Conservation (phyloP, 306 rosid species). For the Quercus parvula region DNA sequence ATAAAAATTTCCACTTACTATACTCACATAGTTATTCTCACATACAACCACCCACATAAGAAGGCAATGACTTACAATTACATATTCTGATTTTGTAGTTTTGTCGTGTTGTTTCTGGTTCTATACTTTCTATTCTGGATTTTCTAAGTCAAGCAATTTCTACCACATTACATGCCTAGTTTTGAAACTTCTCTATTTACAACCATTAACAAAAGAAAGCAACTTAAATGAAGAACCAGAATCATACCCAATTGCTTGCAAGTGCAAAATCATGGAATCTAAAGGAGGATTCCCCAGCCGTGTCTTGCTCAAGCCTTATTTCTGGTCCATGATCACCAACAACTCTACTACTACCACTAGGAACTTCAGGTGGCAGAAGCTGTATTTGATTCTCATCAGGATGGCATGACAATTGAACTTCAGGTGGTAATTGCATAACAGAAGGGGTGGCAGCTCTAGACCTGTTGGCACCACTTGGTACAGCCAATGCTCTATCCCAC, state of each 20-base stretch:
- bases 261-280: conserved; percentile 79
- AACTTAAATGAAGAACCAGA: background rate
- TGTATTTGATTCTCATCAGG: conserved; percentile 51
- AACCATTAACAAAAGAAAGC: background rate
- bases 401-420: conserved; percentile 39
- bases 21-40: background rate
- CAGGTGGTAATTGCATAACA: conserved; percentile 39
- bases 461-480: conserved; percentile 32
- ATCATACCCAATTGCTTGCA: conserved; percentile 76
- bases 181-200: conserved; percentile 10
- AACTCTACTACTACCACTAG: conserved; percentile 20
- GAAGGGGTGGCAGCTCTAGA: conserved; percentile 21
- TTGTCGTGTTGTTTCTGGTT: background rate
- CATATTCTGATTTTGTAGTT: background rate
- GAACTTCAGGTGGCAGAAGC: conserved; percentile 43
- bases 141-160: background rate
- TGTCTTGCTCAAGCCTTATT: conserved; percentile 48
- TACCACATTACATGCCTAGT: background rate
- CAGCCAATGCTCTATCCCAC: conserved; percentile 56
- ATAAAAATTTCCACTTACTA: background rate
- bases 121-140: background rate
- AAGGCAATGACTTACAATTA: background rate
- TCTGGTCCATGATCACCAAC: conserved; percentile 19
- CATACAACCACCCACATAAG: background rate
- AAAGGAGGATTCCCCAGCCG: conserved; percentile 75